Conservation (phyloP, 2,329 filamentous ascomycete species). For the Aspergillus brasiliensis region DNA sequence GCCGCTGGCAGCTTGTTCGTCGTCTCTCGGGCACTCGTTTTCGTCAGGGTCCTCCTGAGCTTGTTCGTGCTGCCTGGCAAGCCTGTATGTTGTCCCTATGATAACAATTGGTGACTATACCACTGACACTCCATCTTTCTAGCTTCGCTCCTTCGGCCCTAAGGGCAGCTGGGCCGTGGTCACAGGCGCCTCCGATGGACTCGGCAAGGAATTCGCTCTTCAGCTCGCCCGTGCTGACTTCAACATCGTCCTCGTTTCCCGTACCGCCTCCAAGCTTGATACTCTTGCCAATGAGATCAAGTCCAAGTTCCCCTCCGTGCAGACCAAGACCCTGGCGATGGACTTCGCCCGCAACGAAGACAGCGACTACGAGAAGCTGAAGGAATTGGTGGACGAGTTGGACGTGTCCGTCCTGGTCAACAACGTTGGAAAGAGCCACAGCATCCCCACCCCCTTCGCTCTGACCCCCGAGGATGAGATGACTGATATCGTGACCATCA, state of each 20-base stretch:
- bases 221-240: conserved; percentile 90
- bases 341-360: conserved; percentile 83
- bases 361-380: conserved; percentile 75
- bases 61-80: conserved; percentile 66
- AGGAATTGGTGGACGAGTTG: conserved; percentile 67
- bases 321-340: conserved; percentile 83
- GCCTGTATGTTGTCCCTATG: conserved; percentile 39
- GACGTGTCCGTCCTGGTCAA: conserved; percentile 90
- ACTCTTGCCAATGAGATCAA: conserved; percentile 74
- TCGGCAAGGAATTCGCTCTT: conserved; percentile 92
- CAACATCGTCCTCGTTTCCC: conserved; percentile 92
- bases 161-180: conserved; percentile 93
- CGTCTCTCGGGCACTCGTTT: conserved; percentile 59
- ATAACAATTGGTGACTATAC: not conserved
- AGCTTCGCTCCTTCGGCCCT: conserved; percentile 89
- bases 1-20: conserved; percentile 61
- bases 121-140: conserved; percentile 18
- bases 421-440: conserved; percentile 94
- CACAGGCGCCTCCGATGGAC: conserved; percentile 92
- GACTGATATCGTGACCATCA: conserved; percentile 89
- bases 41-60: conserved; percentile 64
- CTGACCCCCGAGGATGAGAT: conserved; percentile 79
- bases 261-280: conserved; percentile 89
- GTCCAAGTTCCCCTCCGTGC: conserved; percentile 64
- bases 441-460: conserved; percentile 85